These are phyloP conservation scores for Apiotrichum porosum DNA, from an alignment of 1,284 basidiomycete species.

Conservation along the genomic window DNA sequence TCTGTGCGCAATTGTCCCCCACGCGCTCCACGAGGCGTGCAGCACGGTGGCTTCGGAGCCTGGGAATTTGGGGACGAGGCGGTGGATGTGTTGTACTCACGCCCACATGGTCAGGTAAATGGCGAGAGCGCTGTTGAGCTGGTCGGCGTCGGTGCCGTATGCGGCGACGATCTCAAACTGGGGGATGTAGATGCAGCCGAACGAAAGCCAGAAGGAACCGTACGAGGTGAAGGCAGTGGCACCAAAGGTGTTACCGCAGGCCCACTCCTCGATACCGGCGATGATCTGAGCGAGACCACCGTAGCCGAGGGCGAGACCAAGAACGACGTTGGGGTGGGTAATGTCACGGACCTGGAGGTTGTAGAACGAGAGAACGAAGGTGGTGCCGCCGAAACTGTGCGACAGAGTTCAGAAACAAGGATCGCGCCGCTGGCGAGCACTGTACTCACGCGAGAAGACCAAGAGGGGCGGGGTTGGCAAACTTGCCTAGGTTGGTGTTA, in stretches of 20 bases:
- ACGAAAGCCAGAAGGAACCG: conserved; percentile 60
- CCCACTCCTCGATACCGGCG: conserved; percentile 61
- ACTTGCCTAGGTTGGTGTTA: conserved; percentile 38
- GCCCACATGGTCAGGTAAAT: conserved; percentile 50
- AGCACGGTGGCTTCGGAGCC: background rate
- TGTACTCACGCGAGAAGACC: conserved; percentile 46
- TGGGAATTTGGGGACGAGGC: too few relatives aligned
- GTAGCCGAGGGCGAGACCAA: conserved; percentile 75
- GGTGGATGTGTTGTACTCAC: conserved; percentile 17
- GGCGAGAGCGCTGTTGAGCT: conserved; percentile 52
- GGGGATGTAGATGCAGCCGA: conserved; percentile 41
- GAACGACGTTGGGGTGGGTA: conserved; percentile 63
- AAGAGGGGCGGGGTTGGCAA: conserved; percentile 55
- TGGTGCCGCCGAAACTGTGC: conserved; percentile 52
- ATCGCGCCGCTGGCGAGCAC: background rate
- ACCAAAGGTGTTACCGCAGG: conserved; percentile 61
- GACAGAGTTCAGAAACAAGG: background rate
- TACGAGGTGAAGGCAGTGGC: conserved; percentile 71
- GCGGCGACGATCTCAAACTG: conserved; percentile 52
- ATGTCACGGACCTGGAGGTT: conserved; percentile 47
- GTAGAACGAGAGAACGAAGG: conserved; percentile 53
- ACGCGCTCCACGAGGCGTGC: background rate
- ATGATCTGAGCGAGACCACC: conserved; percentile 72
- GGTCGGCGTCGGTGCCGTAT: conserved; percentile 35
- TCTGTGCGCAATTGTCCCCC: background rate